phyloP scores from a whole-genome alignment of 108 stramenopile genomes.

The Epithemia pelagica region DNA sequence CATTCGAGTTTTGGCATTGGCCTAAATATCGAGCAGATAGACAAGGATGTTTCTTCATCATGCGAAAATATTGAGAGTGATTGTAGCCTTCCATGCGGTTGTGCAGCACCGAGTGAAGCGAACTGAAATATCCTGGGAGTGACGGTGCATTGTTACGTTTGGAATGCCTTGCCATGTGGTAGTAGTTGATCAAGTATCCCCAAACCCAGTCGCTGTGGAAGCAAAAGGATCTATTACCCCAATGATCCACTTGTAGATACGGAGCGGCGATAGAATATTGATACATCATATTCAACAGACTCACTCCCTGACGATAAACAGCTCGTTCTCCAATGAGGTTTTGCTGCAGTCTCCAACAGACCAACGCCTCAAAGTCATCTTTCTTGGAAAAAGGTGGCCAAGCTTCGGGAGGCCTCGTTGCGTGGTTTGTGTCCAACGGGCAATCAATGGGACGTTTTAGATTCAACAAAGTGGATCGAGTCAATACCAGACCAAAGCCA shows the following conservation, averaged over 20 bases:
- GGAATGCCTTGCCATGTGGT: neutral
- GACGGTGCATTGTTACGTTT: neutral
- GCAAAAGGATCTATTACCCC: neutral
- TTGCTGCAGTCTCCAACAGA: neutral
- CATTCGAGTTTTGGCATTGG: too few relatives aligned
- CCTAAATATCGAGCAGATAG: too few relatives aligned
- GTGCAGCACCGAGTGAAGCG: neutral
- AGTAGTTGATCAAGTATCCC: neutral
- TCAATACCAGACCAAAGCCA: slow-evolving; percentile 34
- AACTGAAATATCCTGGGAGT: neutral
- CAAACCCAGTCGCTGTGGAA: neutral
- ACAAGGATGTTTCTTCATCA: too few relatives aligned
- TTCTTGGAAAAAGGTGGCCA: too few relatives aligned
- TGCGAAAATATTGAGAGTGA: too few relatives aligned
- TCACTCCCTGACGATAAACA: slow-evolving; percentile 8
- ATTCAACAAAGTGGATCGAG: slow-evolving; percentile 13
- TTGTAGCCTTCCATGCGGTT: neutral
- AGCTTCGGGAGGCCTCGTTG: too few relatives aligned
- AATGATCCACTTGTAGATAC: neutral
- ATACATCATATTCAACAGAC: neutral
- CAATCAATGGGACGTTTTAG: neutral
- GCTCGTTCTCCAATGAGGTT: slow-evolving; percentile 6
- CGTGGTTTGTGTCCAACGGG: neutral
- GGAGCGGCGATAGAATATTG: neutral
- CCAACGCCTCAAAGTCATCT: neutral